Evolutionary conservation across 2,329 filamentous ascomycete genomes (phyloP), one percentile per base, ranked within the genome.

Genomic region (Blastomyces emzantsi): DNA sequence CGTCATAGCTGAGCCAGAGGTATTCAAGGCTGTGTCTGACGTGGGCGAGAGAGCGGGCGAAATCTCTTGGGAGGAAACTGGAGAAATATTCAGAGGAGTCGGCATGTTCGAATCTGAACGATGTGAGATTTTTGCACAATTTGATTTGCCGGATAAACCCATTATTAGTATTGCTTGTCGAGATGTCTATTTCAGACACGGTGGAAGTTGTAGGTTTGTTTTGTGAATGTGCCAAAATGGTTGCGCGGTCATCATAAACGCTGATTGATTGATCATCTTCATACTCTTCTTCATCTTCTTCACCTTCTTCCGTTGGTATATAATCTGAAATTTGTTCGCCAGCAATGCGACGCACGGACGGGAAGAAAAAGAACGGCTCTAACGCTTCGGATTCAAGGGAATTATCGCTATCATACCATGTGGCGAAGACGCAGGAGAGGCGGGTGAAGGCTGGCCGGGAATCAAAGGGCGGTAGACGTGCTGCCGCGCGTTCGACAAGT

Each of bases 51-150:
- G 63, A 63, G 5, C 45, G 39, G 39, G 56, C 49, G 7, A 66
- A 59, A 11, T 41, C 33, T 5, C 17, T 17, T 33, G 61, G 41
- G 6, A 58, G n/a, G 36, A 66, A 63, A n/a, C 36, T 56, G 3
- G 41, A 33, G 15, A 6, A 7, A 11, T 36, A 17, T 25, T 15
- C 22, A 22, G 25, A 57, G 45, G 43, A 43, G 25, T 63, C 59
- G 49, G 47, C 59, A n/a, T 64, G 61, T 13, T 41, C 57, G 54
- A 63, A 66, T 49, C 56, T 25, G 30, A 66, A 64, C 0, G 61
- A 54, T 51, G 57, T 63, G 45, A 66, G 58, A 36, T 63, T 63
- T 39, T 60, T 64, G 61, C 63, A 64, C n/a, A 45, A 25, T 43
- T 55, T 41, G 41, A 66, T 51, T 41, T 63, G 30, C 1, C 43